A percentile compares a stretch with the other conserved stretches of the same genome.
Evolutionary conservation across 495 filamentous ascomycete species (phyloP).

Genomic region (Penicillium riverlandense): DNA sequence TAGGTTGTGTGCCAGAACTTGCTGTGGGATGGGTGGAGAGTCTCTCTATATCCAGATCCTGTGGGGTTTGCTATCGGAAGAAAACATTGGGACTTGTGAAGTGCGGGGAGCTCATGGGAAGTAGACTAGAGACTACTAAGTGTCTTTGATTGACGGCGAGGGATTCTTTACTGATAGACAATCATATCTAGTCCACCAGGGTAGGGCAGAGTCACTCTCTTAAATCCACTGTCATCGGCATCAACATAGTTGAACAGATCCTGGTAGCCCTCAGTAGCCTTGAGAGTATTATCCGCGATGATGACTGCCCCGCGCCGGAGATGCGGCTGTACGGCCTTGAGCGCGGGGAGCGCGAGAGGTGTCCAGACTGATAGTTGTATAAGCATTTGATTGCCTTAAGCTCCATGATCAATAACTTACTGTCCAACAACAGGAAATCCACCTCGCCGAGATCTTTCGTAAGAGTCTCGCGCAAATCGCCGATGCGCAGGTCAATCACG

Average conservation of each 20-base stretch:
- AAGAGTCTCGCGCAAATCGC: conserved; percentile 45
- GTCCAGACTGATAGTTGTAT: conserved; percentile 38
- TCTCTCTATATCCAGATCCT: too few relatives aligned
- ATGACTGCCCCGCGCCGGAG: conserved; percentile 40
- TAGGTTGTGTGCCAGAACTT: too few relatives aligned
- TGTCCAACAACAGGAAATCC: conserved; percentile 49
- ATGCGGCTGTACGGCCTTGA: conserved; percentile 35
- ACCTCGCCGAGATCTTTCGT: conserved; percentile 31
- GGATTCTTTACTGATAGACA: conserved; percentile 7
- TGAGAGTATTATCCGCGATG: conserved; percentile 41
- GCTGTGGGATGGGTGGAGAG: too few relatives aligned
- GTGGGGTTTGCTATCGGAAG: too few relatives aligned
- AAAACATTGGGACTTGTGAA: too few relatives aligned
- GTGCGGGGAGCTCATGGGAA: too few relatives aligned
- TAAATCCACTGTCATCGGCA: conserved; percentile 20
- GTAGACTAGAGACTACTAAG: too few relatives aligned
- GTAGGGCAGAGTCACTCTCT: conserved; percentile 22
- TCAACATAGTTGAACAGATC: conserved; percentile 17
- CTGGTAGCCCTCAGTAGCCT: conserved; percentile 20
- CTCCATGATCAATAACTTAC: conserved; percentile 23
- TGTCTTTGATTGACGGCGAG: too few relatives aligned
- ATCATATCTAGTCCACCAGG: conserved; percentile 23
- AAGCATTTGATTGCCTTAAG: not conserved
- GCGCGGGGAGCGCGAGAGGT: conserved; percentile 38
- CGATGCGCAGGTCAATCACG: conserved; percentile 45